A percentile compares a stretch with the other conserved stretches of the same genome.
Conservation (phyloP, 2,329 filamentous ascomycete species). For the Stachybotrys chartarum region DNA sequence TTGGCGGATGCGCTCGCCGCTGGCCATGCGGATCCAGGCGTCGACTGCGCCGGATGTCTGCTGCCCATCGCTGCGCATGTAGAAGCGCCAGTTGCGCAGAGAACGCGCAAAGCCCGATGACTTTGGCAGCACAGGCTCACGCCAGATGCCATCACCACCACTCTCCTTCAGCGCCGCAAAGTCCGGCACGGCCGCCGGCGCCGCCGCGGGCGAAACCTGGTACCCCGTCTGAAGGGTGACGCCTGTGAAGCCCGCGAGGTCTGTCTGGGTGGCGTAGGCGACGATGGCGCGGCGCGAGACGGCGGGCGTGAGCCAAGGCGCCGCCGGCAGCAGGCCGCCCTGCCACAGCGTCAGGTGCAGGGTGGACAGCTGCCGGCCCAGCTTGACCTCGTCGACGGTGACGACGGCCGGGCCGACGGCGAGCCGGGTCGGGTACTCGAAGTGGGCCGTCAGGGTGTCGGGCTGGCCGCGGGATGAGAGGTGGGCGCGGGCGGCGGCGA, state of each 20-base stretch:
- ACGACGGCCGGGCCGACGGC: slow-evolving; percentile 28
- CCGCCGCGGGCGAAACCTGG: slow-evolving; percentile 8
- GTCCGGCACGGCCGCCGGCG: slow-evolving; percentile 9
- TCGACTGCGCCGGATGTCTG: slow-evolving; percentile 12
- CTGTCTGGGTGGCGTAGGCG: slow-evolving; percentile 32
- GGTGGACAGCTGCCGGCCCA: slow-evolving; percentile 32
- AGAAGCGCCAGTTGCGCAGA: slow-evolving; percentile 21
- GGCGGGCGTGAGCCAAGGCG: slow-evolving; percentile 26
- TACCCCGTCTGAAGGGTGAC: slow-evolving; percentile 20
- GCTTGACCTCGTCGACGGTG: slow-evolving; percentile 32
- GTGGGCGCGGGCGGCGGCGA: slow-evolving; percentile 26
- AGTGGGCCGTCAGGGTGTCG: slow-evolving; percentile 30
- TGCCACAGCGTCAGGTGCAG: slow-evolving; percentile 36
- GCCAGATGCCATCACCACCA: slow-evolving; percentile 10
- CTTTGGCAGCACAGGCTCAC: slow-evolving; percentile 4
- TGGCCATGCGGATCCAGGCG: slow-evolving; percentile 55
- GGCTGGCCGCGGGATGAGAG: slow-evolving; percentile 24
- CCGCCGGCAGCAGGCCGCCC: slow-evolving; percentile 18
- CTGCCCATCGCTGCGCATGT: slow-evolving; percentile 12
- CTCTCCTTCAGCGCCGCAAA: slow-evolving; percentile 5
- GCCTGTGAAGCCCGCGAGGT: slow-evolving; percentile 15
- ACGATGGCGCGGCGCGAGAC: slow-evolving; percentile 22
- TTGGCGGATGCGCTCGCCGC: slow-evolving; percentile 56
- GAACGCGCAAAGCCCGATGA: slow-evolving; percentile 16
- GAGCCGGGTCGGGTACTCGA: slow-evolving; percentile 33